Conservation (phyloP, 1,284 basidiomycete genomes). For the Boletellus dicymbophilus region DNA sequence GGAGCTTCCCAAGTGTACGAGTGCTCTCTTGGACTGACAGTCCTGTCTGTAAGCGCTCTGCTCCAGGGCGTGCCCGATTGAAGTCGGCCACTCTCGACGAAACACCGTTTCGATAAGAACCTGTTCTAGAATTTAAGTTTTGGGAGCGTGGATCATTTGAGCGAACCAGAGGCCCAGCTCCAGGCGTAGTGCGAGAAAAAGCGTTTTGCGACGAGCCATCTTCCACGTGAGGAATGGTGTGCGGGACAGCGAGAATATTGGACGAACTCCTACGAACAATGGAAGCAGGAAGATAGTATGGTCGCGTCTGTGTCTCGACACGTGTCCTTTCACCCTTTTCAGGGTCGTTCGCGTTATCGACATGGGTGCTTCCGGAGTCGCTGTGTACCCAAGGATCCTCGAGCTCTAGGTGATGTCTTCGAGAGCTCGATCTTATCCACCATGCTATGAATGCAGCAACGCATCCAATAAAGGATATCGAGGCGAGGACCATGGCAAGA, state of each 20-base stretch:
- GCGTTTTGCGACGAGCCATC: background rate
- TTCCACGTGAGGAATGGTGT: constrained; percentile 5
- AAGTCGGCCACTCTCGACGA: background rate
- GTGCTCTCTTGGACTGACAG: constrained; percentile 33
- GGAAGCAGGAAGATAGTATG: constrained; percentile 27
- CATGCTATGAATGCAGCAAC: constrained; percentile 31
- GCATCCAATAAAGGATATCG: constrained; percentile 30
- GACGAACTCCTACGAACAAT: constrained; percentile 18
- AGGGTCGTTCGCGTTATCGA: background rate
- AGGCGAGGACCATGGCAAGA: constrained; percentile 32
- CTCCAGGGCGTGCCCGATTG: constrained; percentile 9
- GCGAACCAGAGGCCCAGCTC: background rate
- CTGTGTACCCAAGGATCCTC: constrained; percentile 28
- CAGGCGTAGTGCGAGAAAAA: background rate
- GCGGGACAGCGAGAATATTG: constrained; percentile 15
- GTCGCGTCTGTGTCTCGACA: constrained; percentile 5
- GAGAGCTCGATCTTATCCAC: constrained; percentile 31
- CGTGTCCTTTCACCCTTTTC: constrained; percentile 2
- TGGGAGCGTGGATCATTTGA: background rate
- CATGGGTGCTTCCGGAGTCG: constrained; percentile 2
- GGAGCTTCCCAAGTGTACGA: constrained; percentile 39
- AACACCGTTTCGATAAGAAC: background rate
- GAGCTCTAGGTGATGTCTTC: constrained; percentile 12
- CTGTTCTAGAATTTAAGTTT: background rate
- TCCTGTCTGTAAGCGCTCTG: constrained; percentile 16